Conservation (phyloP, 202 grass and related monocot species). For the Bolboschoenoplectus hybrid region DNA sequence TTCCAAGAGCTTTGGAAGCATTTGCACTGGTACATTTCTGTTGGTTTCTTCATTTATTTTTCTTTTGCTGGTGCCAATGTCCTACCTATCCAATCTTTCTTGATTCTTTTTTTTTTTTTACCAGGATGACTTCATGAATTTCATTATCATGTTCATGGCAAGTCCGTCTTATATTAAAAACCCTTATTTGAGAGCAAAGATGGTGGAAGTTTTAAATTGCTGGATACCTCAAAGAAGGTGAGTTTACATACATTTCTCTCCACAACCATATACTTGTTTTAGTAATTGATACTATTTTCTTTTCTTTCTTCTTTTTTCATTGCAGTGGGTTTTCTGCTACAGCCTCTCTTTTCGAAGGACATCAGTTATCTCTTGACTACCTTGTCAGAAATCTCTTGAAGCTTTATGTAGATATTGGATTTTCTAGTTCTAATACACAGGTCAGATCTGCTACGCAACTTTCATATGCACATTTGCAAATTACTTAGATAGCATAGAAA, state of each 20-base stretch:
- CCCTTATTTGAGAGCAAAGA: constrained; percentile 94
- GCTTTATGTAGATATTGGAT: constrained; percentile 99
- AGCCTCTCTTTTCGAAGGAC: constrained; percentile 87
- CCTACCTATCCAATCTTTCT: background rate
- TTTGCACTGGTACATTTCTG: constrained; percentile 54
- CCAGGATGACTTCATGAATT: constrained; percentile 93
- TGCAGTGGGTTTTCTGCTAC: constrained; percentile 68
- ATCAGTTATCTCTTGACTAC: constrained; percentile 80
- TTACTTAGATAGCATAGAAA: background rate
- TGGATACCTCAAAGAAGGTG: constrained; percentile 90
- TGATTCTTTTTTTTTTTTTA: constrained; percentile 29
- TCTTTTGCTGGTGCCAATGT: constrained; percentile 35
- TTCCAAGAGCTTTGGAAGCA: constrained; percentile 81
- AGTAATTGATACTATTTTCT: background rate
- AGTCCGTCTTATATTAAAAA: constrained; percentile 90
- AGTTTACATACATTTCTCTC: constrained; percentile 34
- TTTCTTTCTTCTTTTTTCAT: constrained; percentile 31
- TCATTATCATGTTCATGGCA: constrained; percentile 99
- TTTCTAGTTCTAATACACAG: constrained; percentile 92
- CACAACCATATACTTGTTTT: constrained; percentile 37
- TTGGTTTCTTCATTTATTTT: constrained; percentile 28
- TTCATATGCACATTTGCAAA: background rate
- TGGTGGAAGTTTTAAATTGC: constrained; percentile 98
- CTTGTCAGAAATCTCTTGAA: constrained; percentile 96
- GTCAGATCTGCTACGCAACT: constrained; percentile 44